Evolutionary conservation across 2,329 filamentous ascomycete genomes (phyloP).

Genomic region (Fusarium foetens): DNA sequence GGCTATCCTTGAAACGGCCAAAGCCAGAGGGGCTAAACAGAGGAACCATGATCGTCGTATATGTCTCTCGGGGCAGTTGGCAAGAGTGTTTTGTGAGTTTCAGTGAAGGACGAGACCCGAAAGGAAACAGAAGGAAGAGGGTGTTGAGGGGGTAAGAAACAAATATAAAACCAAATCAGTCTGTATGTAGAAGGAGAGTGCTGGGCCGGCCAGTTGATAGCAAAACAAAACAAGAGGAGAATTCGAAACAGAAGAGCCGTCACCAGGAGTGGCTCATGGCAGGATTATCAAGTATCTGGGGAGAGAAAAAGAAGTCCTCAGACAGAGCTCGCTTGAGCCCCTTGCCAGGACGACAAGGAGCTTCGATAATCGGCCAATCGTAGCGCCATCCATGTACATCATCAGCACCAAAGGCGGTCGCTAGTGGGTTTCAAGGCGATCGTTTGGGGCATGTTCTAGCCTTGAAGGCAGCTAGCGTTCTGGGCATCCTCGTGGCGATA

Average conservation of each 20-base stretch:
- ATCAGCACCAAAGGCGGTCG: constrained; percentile 26
- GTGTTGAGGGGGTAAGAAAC: constrained; percentile 31
- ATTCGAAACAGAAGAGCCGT: constrained; percentile 39
- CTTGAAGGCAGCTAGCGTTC: constrained; percentile 29
- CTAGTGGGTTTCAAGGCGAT: constrained; percentile 40
- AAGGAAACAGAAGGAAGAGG: constrained; percentile 26
- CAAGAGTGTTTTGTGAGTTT: constrained; percentile 15
- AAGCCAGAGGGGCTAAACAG: constrained; percentile 40
- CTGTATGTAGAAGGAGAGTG: constrained; percentile 17
- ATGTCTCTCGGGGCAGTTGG: constrained; percentile 12
- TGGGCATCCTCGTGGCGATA: constrained; percentile 26
- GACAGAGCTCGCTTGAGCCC: constrained; percentile 39
- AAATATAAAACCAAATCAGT: constrained; percentile 24
- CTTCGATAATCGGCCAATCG: constrained; percentile 18
- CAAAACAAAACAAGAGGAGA: constrained; percentile 32
- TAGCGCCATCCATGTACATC: constrained; percentile 12
- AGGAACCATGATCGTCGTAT: constrained; percentile 34
- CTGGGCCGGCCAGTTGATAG: constrained; percentile 41
- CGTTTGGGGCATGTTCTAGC: constrained; percentile 30
- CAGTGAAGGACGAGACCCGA: constrained; percentile 30
- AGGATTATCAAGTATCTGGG: constrained; percentile 40
- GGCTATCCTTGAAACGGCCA: constrained; percentile 36
- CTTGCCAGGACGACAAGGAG: constrained; percentile 21
- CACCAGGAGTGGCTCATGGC: constrained; percentile 36
- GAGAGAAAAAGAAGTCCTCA: constrained; percentile 29